Conservation (phyloP, 139 green algal genomes). For the Coelastrella sp. region DNA sequence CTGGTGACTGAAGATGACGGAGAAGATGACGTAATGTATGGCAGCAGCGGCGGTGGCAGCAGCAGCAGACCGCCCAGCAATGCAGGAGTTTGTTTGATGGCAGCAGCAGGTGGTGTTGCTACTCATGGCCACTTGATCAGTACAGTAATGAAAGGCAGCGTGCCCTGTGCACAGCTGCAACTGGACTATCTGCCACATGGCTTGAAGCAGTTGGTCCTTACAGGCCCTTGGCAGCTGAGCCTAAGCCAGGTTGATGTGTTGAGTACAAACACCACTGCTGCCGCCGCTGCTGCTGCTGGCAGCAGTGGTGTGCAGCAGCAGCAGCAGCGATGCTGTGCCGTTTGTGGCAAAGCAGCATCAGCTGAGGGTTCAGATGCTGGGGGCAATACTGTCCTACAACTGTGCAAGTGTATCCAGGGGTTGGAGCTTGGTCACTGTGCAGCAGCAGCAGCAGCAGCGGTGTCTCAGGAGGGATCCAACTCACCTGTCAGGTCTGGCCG, state of each 20-base stretch:
- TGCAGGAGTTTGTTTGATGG: too few species aligned
- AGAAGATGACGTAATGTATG: background rate
- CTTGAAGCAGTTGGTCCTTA: slow-evolving; percentile 13
- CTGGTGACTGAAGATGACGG: background rate
- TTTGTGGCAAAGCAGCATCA: background rate
- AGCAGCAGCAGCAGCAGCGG: background rate
- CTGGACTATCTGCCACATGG: background rate
- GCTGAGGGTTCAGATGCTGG: background rate
- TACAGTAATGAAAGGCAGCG: background rate
- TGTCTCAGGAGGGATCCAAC: background rate
- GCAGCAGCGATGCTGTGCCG: slow-evolving; percentile 2
- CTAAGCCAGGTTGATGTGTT: background rate
- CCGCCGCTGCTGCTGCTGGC: background rate
- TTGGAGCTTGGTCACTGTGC: background rate
- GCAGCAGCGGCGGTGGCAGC: background rate
- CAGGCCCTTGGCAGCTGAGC: slow-evolving; percentile 5
- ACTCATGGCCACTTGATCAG: background rate
- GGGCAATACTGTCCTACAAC: background rate
- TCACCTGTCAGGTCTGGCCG: background rate
- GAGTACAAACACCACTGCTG: background rate
- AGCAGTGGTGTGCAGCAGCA: slow-evolving; percentile 17
- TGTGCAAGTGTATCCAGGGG: background rate
- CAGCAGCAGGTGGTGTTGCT: too few species aligned
- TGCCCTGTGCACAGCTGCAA: background rate
- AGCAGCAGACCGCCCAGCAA: background rate